phyloP scores from a whole-genome alignment of 225 moss, liverwort and hornwort species.

The Physcomitrium patens region DNA sequence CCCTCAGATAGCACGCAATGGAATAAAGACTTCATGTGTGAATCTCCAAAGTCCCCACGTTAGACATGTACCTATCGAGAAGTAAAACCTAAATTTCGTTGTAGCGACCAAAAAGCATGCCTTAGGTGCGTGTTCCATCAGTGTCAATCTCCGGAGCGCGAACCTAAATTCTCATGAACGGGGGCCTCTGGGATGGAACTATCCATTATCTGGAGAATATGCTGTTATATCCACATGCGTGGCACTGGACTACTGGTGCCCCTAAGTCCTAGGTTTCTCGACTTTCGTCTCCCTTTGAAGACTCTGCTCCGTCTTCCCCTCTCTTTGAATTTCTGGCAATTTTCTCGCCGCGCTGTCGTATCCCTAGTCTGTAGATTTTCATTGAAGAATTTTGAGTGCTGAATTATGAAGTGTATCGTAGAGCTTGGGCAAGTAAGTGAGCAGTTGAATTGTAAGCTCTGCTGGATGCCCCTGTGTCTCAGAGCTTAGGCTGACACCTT shows the following conservation, averaged over 20 bases:
- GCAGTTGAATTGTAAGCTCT: not conserved
- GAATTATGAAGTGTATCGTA: not conserved
- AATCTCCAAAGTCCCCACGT: not conserved
- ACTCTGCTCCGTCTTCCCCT: not conserved
- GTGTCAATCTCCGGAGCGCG: not conserved
- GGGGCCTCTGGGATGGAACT: not conserved
- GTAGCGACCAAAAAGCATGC: not conserved
- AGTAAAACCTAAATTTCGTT: not conserved
- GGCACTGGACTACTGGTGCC: not conserved
- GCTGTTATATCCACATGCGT: conserved; percentile 10
- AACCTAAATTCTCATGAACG: conserved; percentile 2
- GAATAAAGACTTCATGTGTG: not conserved
- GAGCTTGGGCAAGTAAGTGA: not conserved
- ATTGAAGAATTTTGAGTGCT: no score
- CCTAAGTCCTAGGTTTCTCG: not conserved
- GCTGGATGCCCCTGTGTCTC: not conserved
- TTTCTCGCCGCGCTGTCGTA: not conserved
- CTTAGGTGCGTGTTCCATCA: not conserved
- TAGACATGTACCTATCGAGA: not conserved
- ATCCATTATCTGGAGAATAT: conserved; percentile 1
- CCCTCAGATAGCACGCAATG: not conserved
- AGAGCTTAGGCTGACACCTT: not conserved
- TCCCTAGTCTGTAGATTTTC: not conserved
- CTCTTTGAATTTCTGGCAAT: not conserved
- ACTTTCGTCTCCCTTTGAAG: not conserved